These are phyloP conservation scores for Tuber magnatum DNA, from an alignment of 495 filamentous ascomycete species.

Conservation along the genomic window DNA sequence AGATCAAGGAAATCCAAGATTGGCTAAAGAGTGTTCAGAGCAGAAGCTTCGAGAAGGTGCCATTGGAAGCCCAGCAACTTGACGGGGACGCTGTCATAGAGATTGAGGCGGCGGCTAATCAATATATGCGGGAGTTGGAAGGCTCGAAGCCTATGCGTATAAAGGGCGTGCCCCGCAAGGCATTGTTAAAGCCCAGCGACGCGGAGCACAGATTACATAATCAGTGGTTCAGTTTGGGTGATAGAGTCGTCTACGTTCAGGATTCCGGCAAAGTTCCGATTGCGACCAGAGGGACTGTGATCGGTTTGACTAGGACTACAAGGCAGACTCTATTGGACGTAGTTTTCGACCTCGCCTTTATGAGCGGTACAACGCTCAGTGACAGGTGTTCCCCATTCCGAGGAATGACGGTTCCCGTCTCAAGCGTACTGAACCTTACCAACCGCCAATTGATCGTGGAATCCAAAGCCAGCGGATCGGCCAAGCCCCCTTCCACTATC, in stretches of 20 bases:
- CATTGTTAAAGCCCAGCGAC: conserved; percentile 81
- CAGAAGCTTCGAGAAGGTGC: conserved; percentile 85
- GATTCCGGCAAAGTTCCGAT: conserved; percentile 93
- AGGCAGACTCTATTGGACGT: conserved; percentile 78
- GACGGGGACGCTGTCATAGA: conserved; percentile 79
- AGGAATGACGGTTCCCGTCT: conserved; percentile 79
- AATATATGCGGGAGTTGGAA: conserved; percentile 39
- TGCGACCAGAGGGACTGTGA: conserved; percentile 80
- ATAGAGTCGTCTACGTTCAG: conserved; percentile 86
- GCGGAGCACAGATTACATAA: conserved; percentile 82
- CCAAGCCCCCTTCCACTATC: conserved; percentile 46
- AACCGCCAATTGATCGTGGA: conserved; percentile 70
- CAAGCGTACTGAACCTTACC: conserved; percentile 78
- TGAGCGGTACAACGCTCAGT: conserved; percentile 85
- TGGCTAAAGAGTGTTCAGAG: conserved; percentile 89
- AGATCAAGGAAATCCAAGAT: conserved; percentile 74
- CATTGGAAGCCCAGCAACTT: conserved; percentile 89
- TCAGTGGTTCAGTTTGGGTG: conserved; percentile 77
- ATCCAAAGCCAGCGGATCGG: conserved; percentile 55
- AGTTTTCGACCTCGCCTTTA: conserved; percentile 88
- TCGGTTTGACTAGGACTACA: conserved; percentile 80
- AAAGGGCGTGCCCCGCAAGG: conserved; percentile 75
- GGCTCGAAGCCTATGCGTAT: conserved; percentile 50
- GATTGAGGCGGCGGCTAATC: conserved; percentile 71
- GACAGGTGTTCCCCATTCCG: conserved; percentile 92